Base-by-base conservation (phyloP, 495 filamentous ascomycete genomes). In the Podospora pseudopauciseta region DNA sequence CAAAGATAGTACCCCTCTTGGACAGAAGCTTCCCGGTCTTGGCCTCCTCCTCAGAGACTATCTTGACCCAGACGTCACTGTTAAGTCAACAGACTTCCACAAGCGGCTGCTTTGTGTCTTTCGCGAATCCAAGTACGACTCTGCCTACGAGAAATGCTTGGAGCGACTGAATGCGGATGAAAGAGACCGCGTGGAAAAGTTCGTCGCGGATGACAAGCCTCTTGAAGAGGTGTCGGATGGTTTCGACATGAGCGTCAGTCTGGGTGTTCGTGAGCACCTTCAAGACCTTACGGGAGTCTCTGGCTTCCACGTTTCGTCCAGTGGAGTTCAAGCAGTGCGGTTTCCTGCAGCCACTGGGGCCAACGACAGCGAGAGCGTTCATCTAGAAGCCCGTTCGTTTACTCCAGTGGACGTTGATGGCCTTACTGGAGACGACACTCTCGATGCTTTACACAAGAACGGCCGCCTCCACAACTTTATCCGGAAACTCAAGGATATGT, bases 221-320 rank as follows among this genome's bases (percentile, higher is more conserved):
- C 16, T 63, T 20, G 26, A 60, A 18, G 56, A 67, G 2, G 58
- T 67, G 23, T 61, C 49, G 3, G n/a, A 28, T 5, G 65, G 34
- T n/a, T 67, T 67, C 34, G 56, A 62, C 16, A 67, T 58, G 56
- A 27, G 65, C 9, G 15, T 61, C 15, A 67, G 65, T 39, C 32
- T 67, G 18, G 65, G 65, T 30, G 59, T 67, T 39, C 65, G 65
- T 26, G 65, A 67, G 57, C 65, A 67, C 58, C 16, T 67, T 18
- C 54, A 67, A 59, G 6, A 55, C 44, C n/a, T 67, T 3, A 26
- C 44, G 34, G 56, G 57, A 6, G 39, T 49, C 6, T 1, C 39
- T 49, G 9, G 5, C 1, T 11, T 49, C 13, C 39, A 49, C 9
- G 39, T 49, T 7, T 49, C 39, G 9, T 49, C 39, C 39, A 49